Evolutionary conservation across 768 basidiomycete species (phyloP).

Genomic region (Auriscalpium vulgare): DNA sequence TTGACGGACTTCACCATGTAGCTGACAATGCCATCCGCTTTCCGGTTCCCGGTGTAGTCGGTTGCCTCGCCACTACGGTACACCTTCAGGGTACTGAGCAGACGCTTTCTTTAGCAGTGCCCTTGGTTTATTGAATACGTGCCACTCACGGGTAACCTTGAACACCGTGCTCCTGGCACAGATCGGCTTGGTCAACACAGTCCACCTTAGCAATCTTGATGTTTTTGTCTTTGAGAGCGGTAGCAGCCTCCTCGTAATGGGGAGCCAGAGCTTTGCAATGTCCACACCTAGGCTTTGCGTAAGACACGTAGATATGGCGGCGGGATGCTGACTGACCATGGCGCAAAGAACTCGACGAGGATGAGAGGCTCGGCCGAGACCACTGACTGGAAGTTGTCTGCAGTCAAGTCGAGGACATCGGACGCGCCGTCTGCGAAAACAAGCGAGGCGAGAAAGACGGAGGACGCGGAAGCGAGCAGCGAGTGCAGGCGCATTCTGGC

Average conservation of each 20-base stretch:
- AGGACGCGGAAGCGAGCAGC: conserved; percentile 40
- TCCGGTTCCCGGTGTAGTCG: conserved; percentile 85
- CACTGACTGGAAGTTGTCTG: conserved; percentile 56
- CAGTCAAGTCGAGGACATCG: conserved; percentile 77
- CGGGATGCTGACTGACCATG: conserved; percentile 44
- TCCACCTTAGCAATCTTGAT: conserved; percentile 96
- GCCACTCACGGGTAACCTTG: conserved; percentile 86
- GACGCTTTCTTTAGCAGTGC: not conserved
- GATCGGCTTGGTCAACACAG: conserved; percentile 89
- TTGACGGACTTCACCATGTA: conserved; percentile 85
- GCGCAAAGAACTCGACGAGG: conserved; percentile 93
- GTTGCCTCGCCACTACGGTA: conserved; percentile 76
- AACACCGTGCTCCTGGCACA: conserved; percentile 83
- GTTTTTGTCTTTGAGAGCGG: conserved; percentile 79
- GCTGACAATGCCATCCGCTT: conserved; percentile 91
- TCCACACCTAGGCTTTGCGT: conserved; percentile 56
- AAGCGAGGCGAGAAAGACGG: conserved; percentile 45
- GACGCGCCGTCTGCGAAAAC: conserved; percentile 50
- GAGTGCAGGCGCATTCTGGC: conserved; percentile 57
- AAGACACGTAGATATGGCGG: not conserved
- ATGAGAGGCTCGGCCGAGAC: conserved; percentile 65
- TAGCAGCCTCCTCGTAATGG: conserved; percentile 91
- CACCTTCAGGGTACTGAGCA: conserved; percentile 76
- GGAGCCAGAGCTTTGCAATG: conserved; percentile 95
- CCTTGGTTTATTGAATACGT: not conserved